A percentile compares a stretch with the other conserved stretches of the same genome.
phyloP scores from a whole-genome alignment of 192 early-diverging fungal species.

The Allomyces javanicus region DNA sequence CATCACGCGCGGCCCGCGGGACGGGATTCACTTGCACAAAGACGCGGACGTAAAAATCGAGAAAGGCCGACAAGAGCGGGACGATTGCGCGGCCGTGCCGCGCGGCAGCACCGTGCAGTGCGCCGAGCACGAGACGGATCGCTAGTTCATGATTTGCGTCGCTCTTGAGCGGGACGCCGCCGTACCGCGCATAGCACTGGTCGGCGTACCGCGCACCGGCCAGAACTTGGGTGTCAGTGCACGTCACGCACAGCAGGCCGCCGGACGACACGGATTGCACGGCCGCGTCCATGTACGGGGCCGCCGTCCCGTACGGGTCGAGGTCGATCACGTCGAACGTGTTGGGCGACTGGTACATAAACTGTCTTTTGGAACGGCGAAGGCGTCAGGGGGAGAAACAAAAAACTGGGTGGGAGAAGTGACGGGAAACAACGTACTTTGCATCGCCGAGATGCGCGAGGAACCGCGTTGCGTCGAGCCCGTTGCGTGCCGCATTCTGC shows the following conservation, averaged over 20 bases:
- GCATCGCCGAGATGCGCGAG: slow-evolving; percentile 71
- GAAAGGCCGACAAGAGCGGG: slow-evolving; percentile 76
- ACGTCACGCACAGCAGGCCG: slow-evolving; percentile 88
- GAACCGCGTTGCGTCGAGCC: slow-evolving; percentile 46
- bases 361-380: slow-evolving; percentile 14
- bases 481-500: slow-evolving; percentile 68
- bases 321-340: slow-evolving; percentile 75
- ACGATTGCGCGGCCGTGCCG: slow-evolving; percentile 67
- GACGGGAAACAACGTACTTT: slow-evolving; percentile 21
- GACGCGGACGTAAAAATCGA: slow-evolving; percentile 93
- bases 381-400: background rate
- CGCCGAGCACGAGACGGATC: slow-evolving; percentile 69
- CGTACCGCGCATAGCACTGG: slow-evolving; percentile 82
- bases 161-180: slow-evolving; percentile 66
- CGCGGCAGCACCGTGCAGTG: slow-evolving; percentile 61
- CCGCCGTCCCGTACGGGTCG: slow-evolving; percentile 91
- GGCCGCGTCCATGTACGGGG: slow-evolving; percentile 88
- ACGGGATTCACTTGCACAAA: slow-evolving; percentile 77
- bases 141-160: slow-evolving; percentile 89
- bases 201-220: slow-evolving; percentile 75
- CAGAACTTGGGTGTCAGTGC: slow-evolving; percentile 88
- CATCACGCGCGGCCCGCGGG: slow-evolving; percentile 47
- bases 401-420: background rate
- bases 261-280: slow-evolving; percentile 74
- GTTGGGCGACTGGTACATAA: slow-evolving; percentile 50